Evolutionary conservation across 2,329 filamentous ascomycete genomes (phyloP).

Genomic region (Colletotrichum magnum): DNA sequence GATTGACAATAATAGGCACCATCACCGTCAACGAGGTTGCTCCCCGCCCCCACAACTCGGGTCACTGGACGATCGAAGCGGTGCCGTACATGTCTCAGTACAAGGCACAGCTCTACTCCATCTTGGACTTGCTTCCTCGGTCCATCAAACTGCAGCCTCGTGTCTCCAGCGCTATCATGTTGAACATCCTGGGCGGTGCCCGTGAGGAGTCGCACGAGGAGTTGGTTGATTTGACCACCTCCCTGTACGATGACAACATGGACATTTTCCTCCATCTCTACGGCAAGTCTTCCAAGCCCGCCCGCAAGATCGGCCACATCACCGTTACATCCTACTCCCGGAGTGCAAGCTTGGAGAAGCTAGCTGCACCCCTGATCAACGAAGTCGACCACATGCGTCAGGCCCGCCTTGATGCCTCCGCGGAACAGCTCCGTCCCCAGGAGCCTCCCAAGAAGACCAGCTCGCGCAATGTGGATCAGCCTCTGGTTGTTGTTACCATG

Average conservation of each 20-base stretch:
- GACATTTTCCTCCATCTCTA: constrained; percentile 84
- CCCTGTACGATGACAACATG: constrained; percentile 59
- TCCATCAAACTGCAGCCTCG: constrained; percentile 69
- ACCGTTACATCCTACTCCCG: constrained; percentile 82
- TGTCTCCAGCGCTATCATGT: constrained; percentile 78
- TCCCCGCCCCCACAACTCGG: constrained; percentile 83
- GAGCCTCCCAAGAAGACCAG: constrained; percentile 40
- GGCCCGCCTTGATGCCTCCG: constrained; percentile 63
- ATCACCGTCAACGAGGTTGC: constrained; percentile 91
- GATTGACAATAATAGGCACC: constrained; percentile 53
- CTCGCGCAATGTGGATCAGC: constrained; percentile 53
- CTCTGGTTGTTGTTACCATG: constrained; percentile 84
- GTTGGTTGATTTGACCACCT: constrained; percentile 63
- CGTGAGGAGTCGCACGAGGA: constrained; percentile 71
- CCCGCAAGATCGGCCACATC: constrained; percentile 95
- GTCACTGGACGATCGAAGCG: constrained; percentile 95
- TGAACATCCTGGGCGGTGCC: constrained; percentile 84
- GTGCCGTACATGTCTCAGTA: constrained; percentile 90
- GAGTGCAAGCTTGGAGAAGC: constrained; percentile 70
- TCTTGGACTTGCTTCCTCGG: constrained; percentile 76
- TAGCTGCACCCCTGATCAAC: constrained; percentile 78
- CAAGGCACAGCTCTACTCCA: constrained; percentile 88
- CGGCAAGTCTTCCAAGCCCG: constrained; percentile 88
- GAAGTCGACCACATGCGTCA: constrained; percentile 71
- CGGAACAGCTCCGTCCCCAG: constrained; percentile 54